Evolutionary conservation across 768 basidiomycete species (phyloP).

Genomic region (Rhodotorula kratochvilovae): DNA sequence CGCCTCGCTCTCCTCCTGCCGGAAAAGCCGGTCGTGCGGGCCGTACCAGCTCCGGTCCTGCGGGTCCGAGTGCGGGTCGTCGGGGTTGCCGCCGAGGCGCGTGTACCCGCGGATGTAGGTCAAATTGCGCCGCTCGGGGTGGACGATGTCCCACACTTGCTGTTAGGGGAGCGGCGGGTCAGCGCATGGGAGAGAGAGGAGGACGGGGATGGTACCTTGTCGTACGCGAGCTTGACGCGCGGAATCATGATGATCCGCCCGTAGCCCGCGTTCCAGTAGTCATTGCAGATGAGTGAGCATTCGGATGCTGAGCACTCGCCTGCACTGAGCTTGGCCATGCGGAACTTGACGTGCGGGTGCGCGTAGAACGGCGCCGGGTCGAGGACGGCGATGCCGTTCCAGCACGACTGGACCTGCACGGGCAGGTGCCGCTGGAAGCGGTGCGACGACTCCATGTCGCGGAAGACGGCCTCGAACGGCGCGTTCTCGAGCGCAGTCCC

Average conservation of each 20-base stretch:
- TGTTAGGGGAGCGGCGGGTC: slow-evolving; percentile 46
- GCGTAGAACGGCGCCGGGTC: slow-evolving; percentile 94
- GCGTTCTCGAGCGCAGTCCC: slow-evolving; percentile 97
- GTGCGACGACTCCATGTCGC: slow-evolving; percentile 66
- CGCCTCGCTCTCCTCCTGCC: slow-evolving; percentile 73
- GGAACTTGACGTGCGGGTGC: slow-evolving; percentile 83
- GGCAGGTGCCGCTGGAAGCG: slow-evolving; percentile 90
- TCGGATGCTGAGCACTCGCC: slow-evolving; percentile 92
- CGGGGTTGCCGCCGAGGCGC: slow-evolving; percentile 90
- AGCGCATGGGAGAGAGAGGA: neutral
- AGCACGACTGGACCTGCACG: slow-evolving; percentile 93
- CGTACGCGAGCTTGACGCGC: slow-evolving; percentile 91
- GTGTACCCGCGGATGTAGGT: slow-evolving; percentile 93
- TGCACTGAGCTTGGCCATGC: slow-evolving; percentile 85
- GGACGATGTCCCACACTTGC: slow-evolving; percentile 92
- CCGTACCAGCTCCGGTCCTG: slow-evolving; percentile 98
- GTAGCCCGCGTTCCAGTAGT: slow-evolving; percentile 94
- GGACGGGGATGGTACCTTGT: slow-evolving; percentile 56
- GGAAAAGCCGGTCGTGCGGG: slow-evolving; percentile 90
- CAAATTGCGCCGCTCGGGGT: slow-evolving; percentile 81
- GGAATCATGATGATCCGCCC: slow-evolving; percentile 98
- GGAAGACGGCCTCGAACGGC: slow-evolving; percentile 91
- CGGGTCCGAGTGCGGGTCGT: slow-evolving; percentile 92
- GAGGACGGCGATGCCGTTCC: slow-evolving; percentile 95
- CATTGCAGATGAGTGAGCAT: slow-evolving; percentile 95